Base-by-base conservation (phyloP, 169 alveolate genomes). In the Miamiensis avidus region DNA sequence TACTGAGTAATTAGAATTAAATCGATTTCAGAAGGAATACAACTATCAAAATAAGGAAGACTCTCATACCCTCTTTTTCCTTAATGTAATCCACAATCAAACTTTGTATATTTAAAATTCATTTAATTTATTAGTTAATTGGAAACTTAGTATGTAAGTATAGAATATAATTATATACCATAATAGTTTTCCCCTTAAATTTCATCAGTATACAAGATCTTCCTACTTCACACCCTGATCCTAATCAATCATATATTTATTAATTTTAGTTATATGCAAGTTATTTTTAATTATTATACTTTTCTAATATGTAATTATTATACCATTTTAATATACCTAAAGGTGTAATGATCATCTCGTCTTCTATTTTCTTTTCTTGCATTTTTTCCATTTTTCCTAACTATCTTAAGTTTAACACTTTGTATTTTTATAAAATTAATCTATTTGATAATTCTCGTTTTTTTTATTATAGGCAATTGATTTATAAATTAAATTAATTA, bases 51-150 rank as follows among this genome's bases (percentile, higher is more conserved):
- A 78, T 97, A 98, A 0, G 99, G 99, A 33, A 99, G 94, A 28
- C 99, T 98, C 0, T 98, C 97, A n/a, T 97, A 94, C 0, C 99
- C 99, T 81, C 98, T 95, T 31, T 96, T 95, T 26, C 99, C 99
- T 29, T 99, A 99, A 87, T 99, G 99, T 6, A 99, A 94, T 25
- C 99, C 99, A 89, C 99, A 98, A 91, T 99, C 99, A 86, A 99
- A 96, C 99, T 78, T 31, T 4, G 74, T 31, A 33, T 78, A 29
- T 15, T 29, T 75, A 29, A 29, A 75, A 29, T 76, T 29, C 29
- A 33, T 74, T 29, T 74, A 33, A 74, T 29, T 31, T 29, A 74
- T 29, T 75, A 75, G 33, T 26, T 1, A 0, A 28, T 16, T 75
- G 26, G 26, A n/a, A 25, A 1, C 30, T 31, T 31, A 75, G 34